Evolutionary conservation across 228 moss, liverwort and hornwort species (phyloP), one percentile per base, ranked within the genome.

Genomic region (Sphagnum magellanicum): DNA sequence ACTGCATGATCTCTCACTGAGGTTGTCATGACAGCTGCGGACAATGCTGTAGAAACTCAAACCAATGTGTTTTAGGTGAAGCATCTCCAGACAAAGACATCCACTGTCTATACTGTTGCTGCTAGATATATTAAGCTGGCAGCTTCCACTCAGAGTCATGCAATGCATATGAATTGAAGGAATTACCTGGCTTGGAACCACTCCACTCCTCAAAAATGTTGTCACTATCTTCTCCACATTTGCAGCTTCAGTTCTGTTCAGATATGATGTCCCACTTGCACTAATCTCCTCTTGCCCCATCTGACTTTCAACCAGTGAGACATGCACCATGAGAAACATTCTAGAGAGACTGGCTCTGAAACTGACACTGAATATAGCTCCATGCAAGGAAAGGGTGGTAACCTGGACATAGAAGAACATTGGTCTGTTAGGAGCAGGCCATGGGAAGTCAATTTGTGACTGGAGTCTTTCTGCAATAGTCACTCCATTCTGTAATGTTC

Each of bases 201-300:
- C 87, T 65, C 87, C 87, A 74, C 83, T 87, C 66, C 81, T 87
- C 65, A 87, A 69, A 53, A 84, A 88, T 0, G 88, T 84, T 50
- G 84, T 88, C 5, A 88, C 88, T 14, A 88, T 88, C 63, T 88
- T 88, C 67, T 88, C 88, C 46, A 88, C 88, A 74, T 84, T 84
- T 4, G 77, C 84, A 77, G 88, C 81, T 72, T 88, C 88, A 0
- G 84, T 88, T 53, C 88, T 79, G 74, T 88, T 88, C 64, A 88
- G 75, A 61, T 87, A 87, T 13, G 87, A 87, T 4, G 87, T 87
- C 13, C 87, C 87, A 75, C 87, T 87, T 16, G 87, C 88, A 63
- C 88, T 88, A 58, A 88, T 88, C 69, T 88, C 88, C 65, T 88
- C 88, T 75, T 88, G 88, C 49, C 88, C 88, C 88, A 88, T 88